Percentiles rank a stretch among this genome's conserved stretches.
These are phyloP conservation scores for Paramecium biaurelia DNA, from an alignment of 73 alveolate species.

Conservation along the genomic window DNA sequence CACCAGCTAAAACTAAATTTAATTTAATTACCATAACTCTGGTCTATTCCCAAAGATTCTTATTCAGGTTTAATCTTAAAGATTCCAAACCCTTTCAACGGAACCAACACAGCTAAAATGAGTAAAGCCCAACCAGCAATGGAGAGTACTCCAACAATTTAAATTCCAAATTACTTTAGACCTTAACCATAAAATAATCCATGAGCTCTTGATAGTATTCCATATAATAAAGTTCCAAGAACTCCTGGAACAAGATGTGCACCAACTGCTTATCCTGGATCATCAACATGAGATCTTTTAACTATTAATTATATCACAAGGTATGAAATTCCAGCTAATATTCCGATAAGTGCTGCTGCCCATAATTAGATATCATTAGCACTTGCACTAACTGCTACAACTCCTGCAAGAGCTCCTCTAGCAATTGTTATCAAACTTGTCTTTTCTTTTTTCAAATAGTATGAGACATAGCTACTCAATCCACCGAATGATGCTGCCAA, in stretches of 20 bases:
- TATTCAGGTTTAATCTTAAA: not conserved
- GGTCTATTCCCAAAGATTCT: slow-evolving; percentile 1
- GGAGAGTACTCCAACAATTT: slow-evolving; percentile 15
- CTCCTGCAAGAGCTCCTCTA: slow-evolving; percentile 53
- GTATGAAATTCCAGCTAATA: slow-evolving; percentile 2
- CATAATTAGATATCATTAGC: not conserved
- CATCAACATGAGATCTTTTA: slow-evolving; percentile 6
- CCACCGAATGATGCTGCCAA: slow-evolving; percentile 49
- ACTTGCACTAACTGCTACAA: slow-evolving; percentile 35
- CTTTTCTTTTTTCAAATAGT: slow-evolving; percentile 17
- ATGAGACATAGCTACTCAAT: not conserved
- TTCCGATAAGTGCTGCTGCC: slow-evolving; percentile 28
- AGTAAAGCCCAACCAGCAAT: slow-evolving; percentile 46
- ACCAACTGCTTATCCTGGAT: slow-evolving; percentile 46
- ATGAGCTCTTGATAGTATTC: not conserved
- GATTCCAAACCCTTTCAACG: slow-evolving; percentile 32
- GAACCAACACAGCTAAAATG: not conserved
- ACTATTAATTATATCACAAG: not conserved
- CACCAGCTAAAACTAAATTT: slow-evolving; percentile 8
- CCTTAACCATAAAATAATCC: slow-evolving; percentile 41
- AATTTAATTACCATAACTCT: slow-evolving; percentile 3
- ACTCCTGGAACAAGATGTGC: slow-evolving; percentile 41
- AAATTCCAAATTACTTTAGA: slow-evolving; percentile 9
- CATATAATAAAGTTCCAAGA: not conserved
- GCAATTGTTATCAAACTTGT: not conserved